Conservation (phyloP, 306 rosid genomes). For the Lathyrus aphaca region DNA sequence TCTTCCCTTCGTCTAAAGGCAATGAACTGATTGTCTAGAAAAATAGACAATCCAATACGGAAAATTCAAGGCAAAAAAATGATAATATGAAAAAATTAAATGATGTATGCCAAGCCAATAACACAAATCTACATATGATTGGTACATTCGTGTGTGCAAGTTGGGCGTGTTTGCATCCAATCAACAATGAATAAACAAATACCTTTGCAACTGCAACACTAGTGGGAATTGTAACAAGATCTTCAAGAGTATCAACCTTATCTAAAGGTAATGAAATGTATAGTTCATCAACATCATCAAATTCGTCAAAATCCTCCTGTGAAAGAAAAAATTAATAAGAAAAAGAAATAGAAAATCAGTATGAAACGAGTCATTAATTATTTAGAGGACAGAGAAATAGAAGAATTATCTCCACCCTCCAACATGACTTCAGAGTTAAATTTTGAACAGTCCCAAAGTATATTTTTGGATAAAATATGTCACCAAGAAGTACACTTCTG, state of each 20-base stretch:
- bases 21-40: slow-evolving; percentile 32
- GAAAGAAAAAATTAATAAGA: slow-evolving; percentile 14
- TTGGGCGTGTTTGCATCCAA: slow-evolving; percentile 18
- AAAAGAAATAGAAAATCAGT: slow-evolving; percentile 16
- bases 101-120: slow-evolving; percentile 15
- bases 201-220: slow-evolving; percentile 84
- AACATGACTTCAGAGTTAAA: neutral
- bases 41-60: slow-evolving; percentile 12
- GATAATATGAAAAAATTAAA: slow-evolving; percentile 22
- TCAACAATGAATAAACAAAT: slow-evolving; percentile 18
- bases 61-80: slow-evolving; percentile 1
- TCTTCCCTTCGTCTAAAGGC: slow-evolving; percentile 31
- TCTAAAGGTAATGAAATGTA: slow-evolving; percentile 82
- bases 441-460: neutral
- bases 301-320: slow-evolving; percentile 92
- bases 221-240: slow-evolving; percentile 79
- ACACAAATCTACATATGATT: slow-evolving; percentile 29
- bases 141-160: neutral
- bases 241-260: slow-evolving; percentile 95
- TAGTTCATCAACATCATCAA: slow-evolving; percentile 87
- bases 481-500: neutral
- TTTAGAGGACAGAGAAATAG: slow-evolving; percentile 2
- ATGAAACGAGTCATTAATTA: slow-evolving; percentile 1
- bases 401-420: slow-evolving; percentile 1
- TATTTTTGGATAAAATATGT: neutral